A percentile compares a stretch with the other conserved stretches of the same genome.
Evolutionary conservation across 2,329 filamentous ascomycete genomes (phyloP).

Genomic region (Hymenotorrendiella dingleyae): DNA sequence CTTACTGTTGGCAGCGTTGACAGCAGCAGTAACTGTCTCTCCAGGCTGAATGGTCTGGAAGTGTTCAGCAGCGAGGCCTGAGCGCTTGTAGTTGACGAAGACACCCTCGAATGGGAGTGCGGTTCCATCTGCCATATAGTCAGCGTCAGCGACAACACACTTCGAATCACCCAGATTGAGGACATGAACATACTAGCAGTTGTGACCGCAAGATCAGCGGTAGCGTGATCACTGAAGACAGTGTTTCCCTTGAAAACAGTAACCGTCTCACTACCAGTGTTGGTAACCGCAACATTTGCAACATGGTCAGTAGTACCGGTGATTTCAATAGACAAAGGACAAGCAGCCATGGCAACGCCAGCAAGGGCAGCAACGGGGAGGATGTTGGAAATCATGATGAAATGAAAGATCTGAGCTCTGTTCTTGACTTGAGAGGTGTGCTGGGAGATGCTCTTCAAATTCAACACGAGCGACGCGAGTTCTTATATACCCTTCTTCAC

Average conservation of each 20-base stretch:
- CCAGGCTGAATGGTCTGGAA: constrained; percentile 21
- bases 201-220: constrained; percentile 18
- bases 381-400: constrained; percentile 20
- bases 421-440: too few relatives aligned
- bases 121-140: too few relatives aligned
- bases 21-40: constrained; percentile 16
- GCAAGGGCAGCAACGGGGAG: constrained; percentile 18
- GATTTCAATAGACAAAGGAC: constrained; percentile 22
- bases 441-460: too few relatives aligned
- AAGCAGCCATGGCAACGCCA: constrained; percentile 19
- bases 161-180: background rate
- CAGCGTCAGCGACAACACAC: too few relatives aligned
- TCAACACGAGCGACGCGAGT: too few relatives aligned
- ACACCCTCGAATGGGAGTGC: constrained; percentile 19
- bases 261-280: constrained; percentile 18
- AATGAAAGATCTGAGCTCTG: too few relatives aligned
- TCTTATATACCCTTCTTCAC: too few relatives aligned
- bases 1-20: constrained; percentile 23
- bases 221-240: constrained; percentile 18
- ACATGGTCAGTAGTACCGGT: constrained; percentile 14
- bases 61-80: constrained; percentile 10
- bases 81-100: constrained; percentile 20
- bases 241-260: constrained; percentile 25
- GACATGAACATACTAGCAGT: constrained; percentile 11
- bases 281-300: constrained; percentile 19